Evolutionary conservation across 2,329 filamentous ascomycete genomes (phyloP).

Genomic region (Cladosporium oxysporum): DNA sequence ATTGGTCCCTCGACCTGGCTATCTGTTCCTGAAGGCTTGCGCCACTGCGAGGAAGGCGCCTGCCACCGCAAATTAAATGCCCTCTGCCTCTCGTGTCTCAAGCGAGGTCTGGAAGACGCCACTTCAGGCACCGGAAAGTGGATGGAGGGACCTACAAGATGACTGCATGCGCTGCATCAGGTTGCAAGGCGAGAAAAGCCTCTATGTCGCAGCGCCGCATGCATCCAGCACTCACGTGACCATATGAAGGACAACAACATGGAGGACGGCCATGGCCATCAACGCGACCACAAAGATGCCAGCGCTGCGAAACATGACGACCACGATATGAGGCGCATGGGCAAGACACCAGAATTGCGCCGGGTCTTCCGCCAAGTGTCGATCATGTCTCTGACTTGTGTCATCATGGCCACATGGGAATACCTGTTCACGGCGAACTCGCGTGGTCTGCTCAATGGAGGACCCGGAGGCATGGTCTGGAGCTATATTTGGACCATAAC

Average conservation of each 20-base stretch:
- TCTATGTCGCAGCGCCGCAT: not conserved
- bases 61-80: not conserved
- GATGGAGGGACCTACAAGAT: not conserved
- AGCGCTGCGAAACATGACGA: constrained; percentile 7
- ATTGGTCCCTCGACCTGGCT: not conserved
- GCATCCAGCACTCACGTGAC: not conserved
- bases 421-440: not conserved
- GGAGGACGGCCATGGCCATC: not conserved
- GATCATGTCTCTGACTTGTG: constrained; percentile 8
- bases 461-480: constrained; percentile 6
- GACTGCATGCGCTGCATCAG: not conserved
- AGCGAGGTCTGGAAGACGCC: constrained; percentile 4
- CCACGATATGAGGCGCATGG: constrained; percentile 12
- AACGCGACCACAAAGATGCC: constrained; percentile 4
- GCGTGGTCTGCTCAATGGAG: not conserved
- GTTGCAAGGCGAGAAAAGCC: not conserved
- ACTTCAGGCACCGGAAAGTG: not conserved
- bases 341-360: constrained; percentile 3
- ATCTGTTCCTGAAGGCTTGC: not conserved
- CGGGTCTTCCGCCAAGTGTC: constrained; percentile 2
- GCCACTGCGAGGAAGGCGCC: not conserved
- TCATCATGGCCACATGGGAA: constrained; percentile 12
- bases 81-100: not conserved
- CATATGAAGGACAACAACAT: not conserved
- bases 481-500: constrained; percentile 2